Base-by-base conservation (phyloP, 805 yeast genomes). In the Cyberlindnera mycetangii region DNA sequence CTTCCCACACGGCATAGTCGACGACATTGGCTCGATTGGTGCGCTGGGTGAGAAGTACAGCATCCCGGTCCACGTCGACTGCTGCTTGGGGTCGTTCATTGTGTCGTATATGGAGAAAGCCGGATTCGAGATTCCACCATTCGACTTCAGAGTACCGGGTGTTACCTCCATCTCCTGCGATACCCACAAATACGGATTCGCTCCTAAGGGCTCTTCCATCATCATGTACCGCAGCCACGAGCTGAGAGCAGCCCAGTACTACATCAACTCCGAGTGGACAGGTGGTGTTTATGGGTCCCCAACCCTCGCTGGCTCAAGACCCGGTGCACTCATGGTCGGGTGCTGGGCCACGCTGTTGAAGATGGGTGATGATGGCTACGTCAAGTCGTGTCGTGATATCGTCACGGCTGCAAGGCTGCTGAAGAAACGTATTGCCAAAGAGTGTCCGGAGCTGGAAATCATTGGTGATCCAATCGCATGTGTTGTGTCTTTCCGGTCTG, bases 81-180 rank as follows among this genome's bases (percentile, higher is more conserved):
- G 97, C 34, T 92, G 99, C 62, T 69, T 92, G 25, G 99, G 99
- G 2, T 90, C 97, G 0, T 92, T 93, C 58, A 76, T 92, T 32
- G 86, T 89, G 34, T 81, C 96, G 2, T 89, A 84, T 58, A 75
- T 86, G 68, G 81, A 78, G 47, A 76, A 77, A 45, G 76, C 89
- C 3, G 85, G 85, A 3, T 71, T 53, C 20, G 68, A 64, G 27
- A 41, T 70, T 7, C 68, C 71, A 28, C 59, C 68, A 11, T 90
- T 92, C 66, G 98, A 93, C 62, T 92, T 92, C 68, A 70, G 92
- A 52, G 73, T 89, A 2, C 84, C 88, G 1, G 93, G 93, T 25
- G 98, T 93, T n/a, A 93, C 98, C 1, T 89, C 97, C 3, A 92
- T 92, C 46, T 87, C 96, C n/a, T 93, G 98, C 67, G 99, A 92